Conservation (phyloP, 768 basidiomycete species). For the Leccinum broughii region DNA sequence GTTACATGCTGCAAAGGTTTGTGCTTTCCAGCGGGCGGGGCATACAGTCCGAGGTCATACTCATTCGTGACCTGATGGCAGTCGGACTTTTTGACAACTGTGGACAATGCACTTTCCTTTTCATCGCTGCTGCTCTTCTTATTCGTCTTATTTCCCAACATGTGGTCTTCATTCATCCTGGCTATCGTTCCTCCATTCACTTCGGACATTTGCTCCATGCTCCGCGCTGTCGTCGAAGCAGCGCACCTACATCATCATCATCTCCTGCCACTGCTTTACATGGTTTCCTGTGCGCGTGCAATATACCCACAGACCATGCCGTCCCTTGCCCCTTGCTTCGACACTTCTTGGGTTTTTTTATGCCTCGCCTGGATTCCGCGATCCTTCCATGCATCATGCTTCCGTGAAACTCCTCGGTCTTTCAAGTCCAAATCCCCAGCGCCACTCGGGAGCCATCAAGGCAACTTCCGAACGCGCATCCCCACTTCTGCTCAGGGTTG, state of each 20-base stretch:
- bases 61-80: constrained; percentile 24
- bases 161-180: constrained; percentile 24
- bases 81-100: constrained; percentile 27
- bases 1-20: constrained; percentile 16
- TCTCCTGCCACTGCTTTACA: constrained; percentile 7
- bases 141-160: constrained; percentile 28
- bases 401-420: constrained; percentile 27
- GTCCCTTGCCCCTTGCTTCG: constrained; percentile 17
- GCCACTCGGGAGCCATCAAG: constrained; percentile 8
- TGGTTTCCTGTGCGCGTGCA: constrained; percentile 15
- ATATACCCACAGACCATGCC: constrained; percentile 26
- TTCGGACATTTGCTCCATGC: constrained; percentile 27
- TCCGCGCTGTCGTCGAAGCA: constrained; percentile 18
- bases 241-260: constrained; percentile 12
- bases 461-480: constrained; percentile 18
- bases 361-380: constrained; percentile 20
- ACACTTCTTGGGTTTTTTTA: constrained; percentile 15
- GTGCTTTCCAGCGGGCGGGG: constrained; percentile 7
- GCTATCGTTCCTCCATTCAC: constrained; percentile 22
- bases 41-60: constrained; percentile 26
- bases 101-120: constrained; percentile 29
- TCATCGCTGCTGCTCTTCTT: constrained; percentile 17
- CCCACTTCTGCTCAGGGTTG: constrained; percentile 6
- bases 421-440: neutral
- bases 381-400: constrained; percentile 25